phyloP scores from a whole-genome alignment of 345 rosid species.

The Noccaea bulbosa region DNA sequence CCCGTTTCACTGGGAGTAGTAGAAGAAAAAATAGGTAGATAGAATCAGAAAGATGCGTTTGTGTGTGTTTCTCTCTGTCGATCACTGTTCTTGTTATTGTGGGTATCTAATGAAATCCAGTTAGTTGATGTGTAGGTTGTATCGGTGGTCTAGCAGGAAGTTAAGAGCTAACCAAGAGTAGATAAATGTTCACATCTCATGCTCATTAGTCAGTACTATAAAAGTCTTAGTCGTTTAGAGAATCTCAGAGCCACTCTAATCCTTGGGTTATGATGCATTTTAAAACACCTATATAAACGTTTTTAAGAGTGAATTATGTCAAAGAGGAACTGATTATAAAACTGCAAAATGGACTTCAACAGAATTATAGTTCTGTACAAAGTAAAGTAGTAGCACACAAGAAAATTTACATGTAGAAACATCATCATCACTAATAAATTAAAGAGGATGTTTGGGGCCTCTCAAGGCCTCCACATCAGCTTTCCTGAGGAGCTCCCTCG shows the following conservation, averaged over 20 bases:
- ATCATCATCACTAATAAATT: too few relatives aligned
- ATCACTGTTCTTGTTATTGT: slow-evolving; percentile 12
- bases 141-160: slow-evolving; percentile 13
- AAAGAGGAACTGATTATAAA: background rate
- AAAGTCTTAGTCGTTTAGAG: background rate
- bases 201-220: background rate
- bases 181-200: slow-evolving; percentile 14
- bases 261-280: slow-evolving; percentile 12
- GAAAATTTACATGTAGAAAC: too few relatives aligned
- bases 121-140: slow-evolving; percentile 22
- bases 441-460: too few relatives aligned
- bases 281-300: background rate
- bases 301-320: background rate
- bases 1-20: slow-evolving; percentile 72
- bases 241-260: slow-evolving; percentile 9
- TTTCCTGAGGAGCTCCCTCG: too few relatives aligned
- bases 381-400: too few relatives aligned
- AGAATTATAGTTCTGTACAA: too few relatives aligned
- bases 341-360: background rate
- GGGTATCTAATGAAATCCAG: background rate
- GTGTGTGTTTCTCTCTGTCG: slow-evolving; percentile 6
- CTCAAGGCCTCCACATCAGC: too few relatives aligned
- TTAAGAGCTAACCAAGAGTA: slow-evolving; percentile 5
- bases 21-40: slow-evolving; percentile 27
- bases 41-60: slow-evolving; percentile 22